A percentile compares a stretch with the other conserved stretches of the same genome.
phyloP scores from a whole-genome alignment of 192 early-diverging fungal species.

The Oehlia diaphana region DNA sequence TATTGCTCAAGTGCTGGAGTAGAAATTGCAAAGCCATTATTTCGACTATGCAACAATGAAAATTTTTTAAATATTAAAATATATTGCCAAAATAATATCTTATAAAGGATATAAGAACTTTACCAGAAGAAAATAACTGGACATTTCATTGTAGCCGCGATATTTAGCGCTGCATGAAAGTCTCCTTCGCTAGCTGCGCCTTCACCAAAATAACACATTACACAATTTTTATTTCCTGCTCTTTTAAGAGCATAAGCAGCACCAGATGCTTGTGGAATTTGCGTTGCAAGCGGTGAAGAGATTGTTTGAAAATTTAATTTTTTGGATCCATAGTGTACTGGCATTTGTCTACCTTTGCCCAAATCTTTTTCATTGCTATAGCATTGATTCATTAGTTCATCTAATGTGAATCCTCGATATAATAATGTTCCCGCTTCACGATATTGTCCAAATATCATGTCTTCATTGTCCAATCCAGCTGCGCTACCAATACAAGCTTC shows the following conservation, averaged over 20 bases:
- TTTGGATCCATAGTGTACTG: conserved; percentile 91
- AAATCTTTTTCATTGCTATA: conserved; percentile 85
- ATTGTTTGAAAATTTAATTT: conserved; percentile 93
- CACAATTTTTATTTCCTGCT: conserved; percentile 72
- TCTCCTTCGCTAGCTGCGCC: conserved; percentile 97
- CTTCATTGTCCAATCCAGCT: conserved; percentile 80
- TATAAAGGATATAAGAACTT: neutral
- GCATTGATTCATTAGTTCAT: conserved; percentile 97
- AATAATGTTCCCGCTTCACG: conserved; percentile 93
- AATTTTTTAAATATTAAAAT: neutral
- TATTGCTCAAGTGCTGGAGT: conserved; percentile 96
- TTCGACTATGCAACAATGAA: conserved; percentile 62
- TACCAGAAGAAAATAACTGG: conserved; percentile 96
- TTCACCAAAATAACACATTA: conserved; percentile 97
- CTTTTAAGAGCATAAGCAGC: conserved; percentile 93
- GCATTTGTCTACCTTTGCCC: conserved; percentile 99
- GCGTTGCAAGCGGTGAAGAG: conserved; percentile 93
- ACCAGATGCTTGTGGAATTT: conserved; percentile 97
- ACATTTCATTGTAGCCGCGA: conserved; percentile 88
- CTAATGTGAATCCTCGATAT: conserved; percentile 92
- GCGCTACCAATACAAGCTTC: conserved; percentile 93
- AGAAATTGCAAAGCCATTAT: conserved; percentile 99
- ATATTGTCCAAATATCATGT: conserved; percentile 97
- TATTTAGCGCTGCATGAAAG: conserved; percentile 96
- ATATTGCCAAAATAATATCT: neutral